Evolutionary conservation across 176 grass and related monocot genomes (phyloP).

Genomic region (Zea luxurians): DNA sequence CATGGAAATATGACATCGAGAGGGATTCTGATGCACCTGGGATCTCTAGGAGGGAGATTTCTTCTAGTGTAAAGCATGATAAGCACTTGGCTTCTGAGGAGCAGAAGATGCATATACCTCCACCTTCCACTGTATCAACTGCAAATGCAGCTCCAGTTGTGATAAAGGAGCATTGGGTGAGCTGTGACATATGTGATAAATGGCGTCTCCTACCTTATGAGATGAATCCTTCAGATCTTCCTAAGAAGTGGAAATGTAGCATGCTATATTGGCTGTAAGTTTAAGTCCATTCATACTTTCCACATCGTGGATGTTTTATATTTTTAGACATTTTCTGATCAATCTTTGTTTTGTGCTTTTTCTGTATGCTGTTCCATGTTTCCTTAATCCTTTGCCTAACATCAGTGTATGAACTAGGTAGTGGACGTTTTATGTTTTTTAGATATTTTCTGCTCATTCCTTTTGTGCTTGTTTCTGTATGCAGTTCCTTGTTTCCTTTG

Average conservation of each 20-base stretch:
- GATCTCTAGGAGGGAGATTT: constrained; percentile 51
- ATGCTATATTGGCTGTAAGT: constrained; percentile 98
- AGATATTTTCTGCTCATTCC: constrained; percentile 7
- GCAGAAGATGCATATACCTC: constrained; percentile 55
- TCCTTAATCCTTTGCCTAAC: not conserved
- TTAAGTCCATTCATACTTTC: constrained; percentile 29
- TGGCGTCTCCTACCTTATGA: constrained; percentile 96
- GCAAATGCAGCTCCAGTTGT: constrained; percentile 52
- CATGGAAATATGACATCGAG: constrained; percentile 51
- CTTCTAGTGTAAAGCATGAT: constrained; percentile 53
- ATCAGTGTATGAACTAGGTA: constrained; percentile 32
- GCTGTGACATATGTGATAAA: constrained; percentile 89
- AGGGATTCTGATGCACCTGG: constrained; percentile 53
- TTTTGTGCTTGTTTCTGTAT: constrained; percentile 7
- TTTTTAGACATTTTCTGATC: constrained; percentile 9
- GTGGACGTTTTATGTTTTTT: not conserved
- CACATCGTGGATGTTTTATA: not conserved
- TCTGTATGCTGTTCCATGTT: not conserved
- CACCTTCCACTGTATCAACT: constrained; percentile 49
- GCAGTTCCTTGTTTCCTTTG: constrained; percentile 12
- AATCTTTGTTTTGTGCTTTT: constrained; percentile 7
- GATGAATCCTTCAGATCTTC: constrained; percentile 61
- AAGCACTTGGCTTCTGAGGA: constrained; percentile 39
- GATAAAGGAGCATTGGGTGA: constrained; percentile 94
- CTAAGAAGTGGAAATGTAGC: constrained; percentile 90